A percentile compares a stretch with the other conserved stretches of the same genome.
Conservation (phyloP, 208 protist genomes). For the Crithidia fasciculata region DNA sequence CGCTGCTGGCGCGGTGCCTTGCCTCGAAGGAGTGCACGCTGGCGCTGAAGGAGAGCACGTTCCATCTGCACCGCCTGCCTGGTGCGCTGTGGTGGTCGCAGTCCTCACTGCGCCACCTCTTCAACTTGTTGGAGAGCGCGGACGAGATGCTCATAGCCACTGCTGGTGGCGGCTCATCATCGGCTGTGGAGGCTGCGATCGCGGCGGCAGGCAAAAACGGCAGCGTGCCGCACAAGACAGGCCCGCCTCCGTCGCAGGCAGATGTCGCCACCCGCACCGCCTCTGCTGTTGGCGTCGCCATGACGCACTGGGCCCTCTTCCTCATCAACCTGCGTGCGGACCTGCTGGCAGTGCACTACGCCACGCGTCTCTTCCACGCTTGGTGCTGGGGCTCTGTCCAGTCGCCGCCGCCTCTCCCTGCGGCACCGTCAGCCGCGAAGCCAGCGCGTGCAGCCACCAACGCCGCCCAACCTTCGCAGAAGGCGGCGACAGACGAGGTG, state of each 20-base stretch:
- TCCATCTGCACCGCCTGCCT: conserved; percentile 26
- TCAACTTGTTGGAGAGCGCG: conserved; percentile 19
- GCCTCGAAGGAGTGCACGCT: conserved; percentile 2
- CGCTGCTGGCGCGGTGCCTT: conserved; percentile 2
- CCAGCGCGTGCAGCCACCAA: not conserved
- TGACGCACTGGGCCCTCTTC: conserved; percentile 39
- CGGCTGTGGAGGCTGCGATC: not conserved
- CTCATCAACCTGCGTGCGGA: conserved; percentile 23
- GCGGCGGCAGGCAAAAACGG: not conserved
- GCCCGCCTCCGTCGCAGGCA: not conserved
- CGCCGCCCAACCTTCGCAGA: not conserved
- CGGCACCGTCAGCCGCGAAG: not conserved
- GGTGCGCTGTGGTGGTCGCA: conserved; percentile 35
- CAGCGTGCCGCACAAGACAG: conserved; percentile 2
- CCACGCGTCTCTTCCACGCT: conserved; percentile 30
- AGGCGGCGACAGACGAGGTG: not conserved
- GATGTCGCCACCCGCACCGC: conserved; percentile 11
- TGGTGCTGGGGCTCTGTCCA: conserved; percentile 19
- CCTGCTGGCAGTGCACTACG: conserved; percentile 31
- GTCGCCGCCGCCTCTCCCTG: not conserved
- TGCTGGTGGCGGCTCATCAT: not conserved
- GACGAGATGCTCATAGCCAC: conserved; percentile 6
- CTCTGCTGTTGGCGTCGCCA: conserved; percentile 33
- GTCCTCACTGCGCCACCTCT: conserved; percentile 22
- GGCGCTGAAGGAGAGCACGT: conserved; percentile 13